Percentiles rank a stretch among this genome's conserved stretches.
Conservation (phyloP, 768 basidiomycete species). For the Grammothele lineata region DNA sequence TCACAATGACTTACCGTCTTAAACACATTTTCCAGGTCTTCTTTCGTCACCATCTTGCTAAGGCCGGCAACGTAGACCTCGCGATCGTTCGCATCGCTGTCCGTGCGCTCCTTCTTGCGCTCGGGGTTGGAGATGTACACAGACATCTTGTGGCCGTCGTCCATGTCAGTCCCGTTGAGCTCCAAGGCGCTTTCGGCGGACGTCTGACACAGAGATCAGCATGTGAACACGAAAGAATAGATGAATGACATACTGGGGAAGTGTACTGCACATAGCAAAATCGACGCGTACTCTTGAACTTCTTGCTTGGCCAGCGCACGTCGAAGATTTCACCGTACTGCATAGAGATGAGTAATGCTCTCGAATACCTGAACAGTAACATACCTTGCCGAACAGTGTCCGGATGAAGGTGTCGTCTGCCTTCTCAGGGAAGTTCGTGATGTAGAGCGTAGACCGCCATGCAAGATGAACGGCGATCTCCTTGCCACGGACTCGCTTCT, state of each 20-base stretch:
- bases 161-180: conserved; percentile 73
- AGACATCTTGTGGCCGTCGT: conserved; percentile 60
- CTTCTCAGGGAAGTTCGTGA: conserved; percentile 91
- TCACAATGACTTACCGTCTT: conserved; percentile 52
- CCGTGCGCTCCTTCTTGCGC: conserved; percentile 84
- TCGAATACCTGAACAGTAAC: conserved; percentile 11
- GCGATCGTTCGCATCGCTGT: conserved; percentile 76
- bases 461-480: conserved; percentile 87
- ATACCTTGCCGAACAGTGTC: conserved; percentile 72
- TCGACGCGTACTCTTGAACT: conserved; percentile 84
- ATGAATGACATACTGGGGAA: conserved; percentile 57
- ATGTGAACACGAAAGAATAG: neutral
- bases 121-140: conserved; percentile 91
- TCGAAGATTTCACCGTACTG: conserved; percentile 92
- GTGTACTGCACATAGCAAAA: conserved; percentile 95
- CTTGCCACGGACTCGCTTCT: conserved; percentile 72
- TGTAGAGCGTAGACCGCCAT: conserved; percentile 92
- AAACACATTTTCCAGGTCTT: conserved; percentile 78
- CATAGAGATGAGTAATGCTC: neutral
- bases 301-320: conserved; percentile 97
- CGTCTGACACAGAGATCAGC: conserved; percentile 31
- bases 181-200: conserved; percentile 76
- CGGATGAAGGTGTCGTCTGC: conserved; percentile 76
- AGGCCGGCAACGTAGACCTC: conserved; percentile 90
- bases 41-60: conserved; percentile 69